Base-by-base conservation (phyloP, 1,139 yeast genomes). In the Spencermartinsiella ligniputridi region DNA sequence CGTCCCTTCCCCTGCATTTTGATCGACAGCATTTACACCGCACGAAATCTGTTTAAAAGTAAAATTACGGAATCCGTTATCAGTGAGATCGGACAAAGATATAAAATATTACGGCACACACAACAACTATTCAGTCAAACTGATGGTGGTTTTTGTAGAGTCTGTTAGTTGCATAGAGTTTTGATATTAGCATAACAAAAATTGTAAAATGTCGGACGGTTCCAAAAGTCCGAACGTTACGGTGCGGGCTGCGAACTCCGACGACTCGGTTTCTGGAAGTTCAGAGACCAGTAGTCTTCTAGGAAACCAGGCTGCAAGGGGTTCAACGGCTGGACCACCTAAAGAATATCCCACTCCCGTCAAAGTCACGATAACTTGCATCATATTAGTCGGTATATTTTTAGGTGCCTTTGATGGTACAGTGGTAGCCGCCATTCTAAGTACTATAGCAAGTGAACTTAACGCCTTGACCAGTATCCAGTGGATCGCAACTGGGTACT, bases 341-440 rank as follows among this genome's bases (percentile, higher is more conserved):
- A 33, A 33, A 9, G 36, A 33, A 20, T 27, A 8, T n/a, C 15
- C 36, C 3, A 35, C 27, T 43, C 37, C 22, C 6, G 24, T 29
- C 8, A 35, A 37, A 20, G 39, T 46, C 5, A 29, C 29, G 15
- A 68, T 71, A 33, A 41, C 69, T 25, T 46, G 55, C 1, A 62
- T 76, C 1, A 58, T 76, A 36, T 75, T 75, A 65, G 57, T 71
- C 42, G 79, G 79, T 2, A 75, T 73, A 17, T 79, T 79, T 51
- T 62, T 81, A 11, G 77, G 81, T 6, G 76, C 84, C 0, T 53
- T 81, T 34, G 89, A 82, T 58, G 73, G 82, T 33, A 81, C 88
- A 0, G 75, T 81, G 33, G 81, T 81, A 13, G 78, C 87, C 0
- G 78, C 85, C 4, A 70, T 81, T 35, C 70, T 81, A 70, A 75